Evolutionary conservation across 306 rosid genomes (phyloP).

Genomic region (Dryas octopetala): DNA sequence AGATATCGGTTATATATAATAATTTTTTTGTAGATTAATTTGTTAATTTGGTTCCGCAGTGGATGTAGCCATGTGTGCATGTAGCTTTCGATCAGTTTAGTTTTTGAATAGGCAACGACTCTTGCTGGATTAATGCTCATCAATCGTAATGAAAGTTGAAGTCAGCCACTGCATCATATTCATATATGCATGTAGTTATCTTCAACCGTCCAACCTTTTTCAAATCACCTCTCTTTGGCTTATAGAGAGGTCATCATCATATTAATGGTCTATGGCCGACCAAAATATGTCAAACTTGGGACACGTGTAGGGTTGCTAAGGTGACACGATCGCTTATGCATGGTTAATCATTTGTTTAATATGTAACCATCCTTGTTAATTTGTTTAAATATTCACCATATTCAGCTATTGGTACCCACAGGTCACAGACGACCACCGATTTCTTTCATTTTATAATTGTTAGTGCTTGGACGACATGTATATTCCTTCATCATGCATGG

Average conservation of each 20-base stretch:
- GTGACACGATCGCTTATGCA: background rate
- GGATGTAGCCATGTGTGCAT: no score
- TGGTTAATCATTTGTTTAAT: background rate
- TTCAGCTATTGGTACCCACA: background rate
- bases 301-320: constrained; percentile 20
- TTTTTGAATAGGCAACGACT: background rate
- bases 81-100: background rate
- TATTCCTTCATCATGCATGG: background rate
- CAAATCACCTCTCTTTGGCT: constrained; percentile 22
- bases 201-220: constrained; percentile 43
- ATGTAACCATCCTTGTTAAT: background rate
- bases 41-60: no score
- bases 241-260: background rate
- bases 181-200: background rate
- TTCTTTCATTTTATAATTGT: background rate
- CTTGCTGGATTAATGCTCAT: background rate
- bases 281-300: constrained; percentile 2
- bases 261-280: background rate
- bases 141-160: background rate
- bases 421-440: constrained; percentile 1
- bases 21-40: no score
- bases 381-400: background rate
- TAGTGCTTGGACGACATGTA: constrained; percentile 27
- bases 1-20: no score
- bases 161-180: constrained; percentile 18